Evolutionary conservation across 2,329 filamentous ascomycete genomes (phyloP), one percentile per base, ranked within the genome.

Genomic region (Aspergillus versicolor): DNA sequence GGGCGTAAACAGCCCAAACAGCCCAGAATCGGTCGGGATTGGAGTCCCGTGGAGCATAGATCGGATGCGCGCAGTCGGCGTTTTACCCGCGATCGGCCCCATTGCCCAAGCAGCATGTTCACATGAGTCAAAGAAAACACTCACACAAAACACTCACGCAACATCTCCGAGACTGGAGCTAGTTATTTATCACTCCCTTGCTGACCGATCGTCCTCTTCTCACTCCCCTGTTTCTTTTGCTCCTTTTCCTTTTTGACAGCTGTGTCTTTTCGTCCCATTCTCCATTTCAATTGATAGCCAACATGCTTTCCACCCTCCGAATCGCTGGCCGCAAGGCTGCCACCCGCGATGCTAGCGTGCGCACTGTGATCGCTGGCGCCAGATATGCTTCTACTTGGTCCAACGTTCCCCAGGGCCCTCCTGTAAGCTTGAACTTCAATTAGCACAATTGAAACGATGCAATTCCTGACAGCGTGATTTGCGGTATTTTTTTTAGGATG

Each of bases 381-480:
- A 81, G 84, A 72, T 84, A 87, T 68, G 87, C 85, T 67, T 96
- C 92, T 60, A 90, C 89, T 66, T 97, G 93, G 92, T 86, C 90
- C 72, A 89, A 90, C 71, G 91, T 97, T 55, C 88, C 91, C 66
- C 91, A 97, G 80, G 93, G 93, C 63, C 93, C 93, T 84, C 92
- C 93, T 73, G 92, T 94, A 86, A 79, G 89, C 85, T 62, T 60
- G 37, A 38, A 32, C 47, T 52, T 46, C n/a, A 44, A 43, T 48
- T 46, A 48, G 47, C 47, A 45, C 22, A 27, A 55, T 59, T 22
- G 4, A 22, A 22, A 40, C 45, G 45, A 46, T 56, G 47, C 49
- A 52, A 58, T 61, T 67, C 57, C 67, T 73, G 57, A 69, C 60
- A 37, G 56, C 64, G 64, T 61, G 52, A 40, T 55, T 48, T 47